Percentiles rank a stretch among this genome's conserved stretches.
phyloP scores from a whole-genome alignment of 441 rosid species.

The Capsella rubella region DNA sequence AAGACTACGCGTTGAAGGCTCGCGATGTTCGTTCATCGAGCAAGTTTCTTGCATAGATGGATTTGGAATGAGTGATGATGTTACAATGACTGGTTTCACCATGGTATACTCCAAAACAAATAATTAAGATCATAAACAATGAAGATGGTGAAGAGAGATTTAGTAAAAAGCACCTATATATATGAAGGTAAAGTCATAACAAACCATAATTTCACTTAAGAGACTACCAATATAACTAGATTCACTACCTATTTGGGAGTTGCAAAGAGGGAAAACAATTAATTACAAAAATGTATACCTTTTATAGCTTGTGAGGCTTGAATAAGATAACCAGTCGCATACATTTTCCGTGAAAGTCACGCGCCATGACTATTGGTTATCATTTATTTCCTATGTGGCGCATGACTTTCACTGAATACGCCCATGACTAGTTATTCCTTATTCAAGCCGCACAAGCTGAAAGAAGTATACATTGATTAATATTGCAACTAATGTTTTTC shows the following conservation, averaged over 20 bases:
- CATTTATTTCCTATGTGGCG: not conserved
- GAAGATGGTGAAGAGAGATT: not conserved
- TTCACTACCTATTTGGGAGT: not conserved
- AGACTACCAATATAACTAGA: not conserved
- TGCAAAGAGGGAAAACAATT: not conserved
- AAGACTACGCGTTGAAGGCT: no score
- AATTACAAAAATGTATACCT: not conserved
- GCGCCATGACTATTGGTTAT: not conserved
- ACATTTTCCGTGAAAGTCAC: not conserved
- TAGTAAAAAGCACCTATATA: no score
- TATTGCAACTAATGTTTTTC: not conserved
- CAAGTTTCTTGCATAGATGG: no score
- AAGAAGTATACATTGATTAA: not conserved
- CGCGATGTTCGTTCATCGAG: no score
- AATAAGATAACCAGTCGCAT: not conserved
- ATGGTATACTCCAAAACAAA: no score
- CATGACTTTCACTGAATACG: not conserved
- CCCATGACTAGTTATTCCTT: not conserved
- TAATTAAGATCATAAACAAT: no score
- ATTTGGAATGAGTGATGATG: no score
- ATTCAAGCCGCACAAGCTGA: not conserved
- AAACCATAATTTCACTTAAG: not conserved
- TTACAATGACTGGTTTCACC: no score
- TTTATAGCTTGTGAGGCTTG: not conserved
- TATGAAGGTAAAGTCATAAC: not conserved